Conservation (phyloP, 768 basidiomycete genomes). For the Lentinula sp. region DNA sequence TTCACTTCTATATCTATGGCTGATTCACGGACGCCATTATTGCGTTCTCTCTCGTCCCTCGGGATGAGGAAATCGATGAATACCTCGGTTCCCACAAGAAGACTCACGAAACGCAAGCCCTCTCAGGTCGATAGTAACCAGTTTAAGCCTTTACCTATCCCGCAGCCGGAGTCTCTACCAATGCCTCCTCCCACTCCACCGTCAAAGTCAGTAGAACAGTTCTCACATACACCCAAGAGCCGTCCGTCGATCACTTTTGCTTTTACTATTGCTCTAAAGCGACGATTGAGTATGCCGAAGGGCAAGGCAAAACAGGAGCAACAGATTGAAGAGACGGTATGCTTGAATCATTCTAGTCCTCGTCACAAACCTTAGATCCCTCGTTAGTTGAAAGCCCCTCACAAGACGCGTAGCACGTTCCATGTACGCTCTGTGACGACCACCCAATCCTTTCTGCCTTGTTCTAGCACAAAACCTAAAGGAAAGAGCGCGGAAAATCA, state of each 20-base stretch:
- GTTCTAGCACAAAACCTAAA: background rate
- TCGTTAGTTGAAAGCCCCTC: background rate
- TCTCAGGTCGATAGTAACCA: background rate
- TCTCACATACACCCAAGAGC: background rate
- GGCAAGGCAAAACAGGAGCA: background rate
- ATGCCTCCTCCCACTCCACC: background rate
- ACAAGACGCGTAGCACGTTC: background rate
- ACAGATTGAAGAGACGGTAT: background rate
- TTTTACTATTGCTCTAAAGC: constrained; percentile 1
- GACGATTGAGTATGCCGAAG: constrained; percentile 1
- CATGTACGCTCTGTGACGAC: background rate
- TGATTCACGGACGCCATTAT: constrained; percentile 1
- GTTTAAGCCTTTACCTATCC: constrained; percentile 1
- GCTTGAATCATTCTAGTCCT: background rate
- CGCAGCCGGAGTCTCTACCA: background rate
- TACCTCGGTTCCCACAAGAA: background rate
- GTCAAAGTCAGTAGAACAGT: background rate
- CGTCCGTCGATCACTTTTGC: background rate
- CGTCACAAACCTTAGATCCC: background rate
- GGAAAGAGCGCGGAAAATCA: background rate
- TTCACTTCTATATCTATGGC: background rate
- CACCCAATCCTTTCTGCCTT: background rate
- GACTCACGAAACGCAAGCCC: background rate
- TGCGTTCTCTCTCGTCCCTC: constrained; percentile 1
- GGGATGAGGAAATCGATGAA: background rate